Conservation (phyloP, 2,329 filamentous ascomycete genomes). For the Helicocarpus griseus region DNA sequence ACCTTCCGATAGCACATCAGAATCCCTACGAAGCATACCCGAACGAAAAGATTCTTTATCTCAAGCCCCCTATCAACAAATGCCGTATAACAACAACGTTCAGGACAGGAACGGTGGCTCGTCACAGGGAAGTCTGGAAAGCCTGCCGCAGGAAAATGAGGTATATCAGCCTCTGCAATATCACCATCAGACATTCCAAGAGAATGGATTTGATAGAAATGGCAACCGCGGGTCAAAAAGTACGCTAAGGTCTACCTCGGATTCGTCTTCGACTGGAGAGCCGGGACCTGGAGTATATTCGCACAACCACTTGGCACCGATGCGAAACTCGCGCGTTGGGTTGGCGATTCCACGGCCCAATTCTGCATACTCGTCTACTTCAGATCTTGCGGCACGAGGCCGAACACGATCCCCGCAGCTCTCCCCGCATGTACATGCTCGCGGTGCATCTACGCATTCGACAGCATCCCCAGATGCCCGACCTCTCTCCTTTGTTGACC, state of each 20-base stretch:
- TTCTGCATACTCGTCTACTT: constrained; percentile 66
- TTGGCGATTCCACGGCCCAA: constrained; percentile 57
- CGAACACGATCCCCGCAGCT: constrained; percentile 46
- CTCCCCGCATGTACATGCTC: constrained; percentile 39
- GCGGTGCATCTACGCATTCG: constrained; percentile 41
- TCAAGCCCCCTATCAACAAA: constrained; percentile 5
- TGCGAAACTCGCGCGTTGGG: constrained; percentile 41
- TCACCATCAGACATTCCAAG: constrained; percentile 40
- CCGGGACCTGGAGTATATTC: constrained; percentile 32
- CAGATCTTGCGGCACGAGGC: constrained; percentile 57
- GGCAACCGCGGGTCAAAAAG: constrained; percentile 19
- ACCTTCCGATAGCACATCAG: constrained; percentile 26
- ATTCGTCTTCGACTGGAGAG: constrained; percentile 36
- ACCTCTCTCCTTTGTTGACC: constrained; percentile 51
- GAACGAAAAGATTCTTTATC: constrained; percentile 16
- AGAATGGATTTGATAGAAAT: constrained; percentile 16
- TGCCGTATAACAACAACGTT: constrained; percentile 19
- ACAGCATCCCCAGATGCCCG: constrained; percentile 48
- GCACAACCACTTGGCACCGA: constrained; percentile 54
- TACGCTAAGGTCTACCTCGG: constrained; percentile 19
- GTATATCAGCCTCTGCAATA: constrained; percentile 42
- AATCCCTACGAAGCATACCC: constrained; percentile 24
- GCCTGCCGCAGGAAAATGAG: constrained; percentile 21
- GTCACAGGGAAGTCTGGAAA: constrained; percentile 29
- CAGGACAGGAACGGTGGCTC: constrained; percentile 19